Conservation (phyloP, 129 eudicot genomes). For the Helianthus tuberosus region DNA sequence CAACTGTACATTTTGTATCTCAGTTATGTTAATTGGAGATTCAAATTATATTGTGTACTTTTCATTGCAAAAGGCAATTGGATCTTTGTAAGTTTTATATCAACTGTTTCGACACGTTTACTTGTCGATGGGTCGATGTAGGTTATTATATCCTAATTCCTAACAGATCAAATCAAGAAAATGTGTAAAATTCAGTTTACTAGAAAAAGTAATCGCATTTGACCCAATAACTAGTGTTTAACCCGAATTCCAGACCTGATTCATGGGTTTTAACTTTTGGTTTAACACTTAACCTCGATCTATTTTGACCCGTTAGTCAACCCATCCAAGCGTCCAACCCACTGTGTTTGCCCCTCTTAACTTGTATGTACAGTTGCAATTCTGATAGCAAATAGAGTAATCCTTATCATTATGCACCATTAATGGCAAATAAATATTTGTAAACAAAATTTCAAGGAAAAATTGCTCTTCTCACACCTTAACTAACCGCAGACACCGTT, state of each 20-base stretch:
- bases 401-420: constrained; percentile 9
- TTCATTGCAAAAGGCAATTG: background rate
- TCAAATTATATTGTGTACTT: constrained; percentile 7
- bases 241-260: too few relatives aligned
- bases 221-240: background rate
- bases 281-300: background rate
- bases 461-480: background rate
- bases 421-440: background rate
- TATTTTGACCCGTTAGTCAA: background rate
- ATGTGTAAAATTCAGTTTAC: background rate
- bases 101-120: background rate
- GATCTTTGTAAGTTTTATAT: background rate
- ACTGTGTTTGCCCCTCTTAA: background rate
- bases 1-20: constrained; percentile 27
- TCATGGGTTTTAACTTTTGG: too few relatives aligned
- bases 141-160: background rate
- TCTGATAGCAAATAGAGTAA: background rate
- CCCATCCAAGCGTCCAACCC: background rate
- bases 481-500: background rate
- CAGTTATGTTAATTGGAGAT: constrained; percentile 23
- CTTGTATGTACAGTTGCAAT: background rate
- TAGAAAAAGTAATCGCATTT: background rate
- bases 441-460: background rate
- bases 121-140: background rate
- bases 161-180: background rate